Evolutionary conservation across 2,329 filamentous ascomycete genomes (phyloP).

Genomic region (Aspergillus aculeatinus): DNA sequence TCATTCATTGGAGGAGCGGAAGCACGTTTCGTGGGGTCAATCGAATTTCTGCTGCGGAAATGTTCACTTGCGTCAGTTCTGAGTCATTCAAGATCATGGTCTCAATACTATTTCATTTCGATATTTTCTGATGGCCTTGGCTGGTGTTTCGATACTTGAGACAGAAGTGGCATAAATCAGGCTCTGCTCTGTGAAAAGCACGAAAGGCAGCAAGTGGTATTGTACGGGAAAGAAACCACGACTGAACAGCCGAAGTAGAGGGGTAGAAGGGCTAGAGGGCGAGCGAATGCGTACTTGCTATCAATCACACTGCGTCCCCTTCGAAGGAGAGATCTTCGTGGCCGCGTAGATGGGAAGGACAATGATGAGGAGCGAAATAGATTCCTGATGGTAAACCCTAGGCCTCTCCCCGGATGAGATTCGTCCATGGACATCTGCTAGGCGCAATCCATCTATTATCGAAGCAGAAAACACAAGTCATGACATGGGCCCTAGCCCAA

Average conservation of each 20-base stretch:
- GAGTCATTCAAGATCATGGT: neutral
- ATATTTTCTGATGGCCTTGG: neutral
- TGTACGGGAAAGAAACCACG: neutral
- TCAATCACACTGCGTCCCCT: conserved; percentile 37
- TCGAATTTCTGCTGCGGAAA: conserved; percentile 21
- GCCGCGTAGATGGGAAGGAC: conserved; percentile 29
- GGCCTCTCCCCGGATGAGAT: conserved; percentile 31
- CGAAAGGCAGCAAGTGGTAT: neutral
- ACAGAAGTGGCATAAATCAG: neutral
- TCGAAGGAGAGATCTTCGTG: conserved; percentile 34
- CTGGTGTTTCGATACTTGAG: neutral
- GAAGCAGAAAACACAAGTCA: conserved; percentile 21
- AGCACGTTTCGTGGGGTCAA: conserved; percentile 16
- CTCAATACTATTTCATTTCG: neutral
- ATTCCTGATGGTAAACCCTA: conserved; percentile 32
- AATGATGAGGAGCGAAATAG: conserved; percentile 33
- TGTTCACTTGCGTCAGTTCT: conserved; percentile 11
- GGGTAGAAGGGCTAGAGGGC: neutral
- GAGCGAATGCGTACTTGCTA: conserved; percentile 30
- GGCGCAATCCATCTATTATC: conserved; percentile 29
- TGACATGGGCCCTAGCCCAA: conserved; percentile 18
- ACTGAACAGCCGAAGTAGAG: neutral
- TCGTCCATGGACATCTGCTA: conserved; percentile 40
- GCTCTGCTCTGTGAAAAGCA: neutral
- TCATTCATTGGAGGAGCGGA: conserved; percentile 30